These are phyloP conservation scores for Solanum piurae DNA, from an alignment of 257 asterid genomes.

Conservation along the genomic window DNA sequence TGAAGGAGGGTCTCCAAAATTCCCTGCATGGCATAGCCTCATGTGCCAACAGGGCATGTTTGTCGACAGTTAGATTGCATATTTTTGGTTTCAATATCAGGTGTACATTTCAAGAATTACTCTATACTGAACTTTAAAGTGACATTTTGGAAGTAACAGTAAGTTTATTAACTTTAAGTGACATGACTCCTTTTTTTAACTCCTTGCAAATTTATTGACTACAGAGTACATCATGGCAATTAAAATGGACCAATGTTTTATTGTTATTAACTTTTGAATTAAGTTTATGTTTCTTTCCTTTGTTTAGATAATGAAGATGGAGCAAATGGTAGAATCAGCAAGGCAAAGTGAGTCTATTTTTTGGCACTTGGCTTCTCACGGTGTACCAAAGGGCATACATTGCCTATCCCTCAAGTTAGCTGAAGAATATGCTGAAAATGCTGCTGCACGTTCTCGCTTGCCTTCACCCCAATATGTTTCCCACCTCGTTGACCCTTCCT, in stretches of 20 bases:
- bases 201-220: not conserved
- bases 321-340: slow-evolving; percentile 44
- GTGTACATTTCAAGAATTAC: not conserved
- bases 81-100: not conserved
- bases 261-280: not conserved
- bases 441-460: slow-evolving; percentile 63
- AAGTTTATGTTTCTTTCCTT: not conserved
- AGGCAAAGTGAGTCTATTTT: slow-evolving; percentile 45
- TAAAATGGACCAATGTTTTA: not conserved
- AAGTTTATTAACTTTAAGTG: not conserved
- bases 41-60: not conserved
- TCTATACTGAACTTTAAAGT: not conserved
- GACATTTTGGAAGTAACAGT: not conserved
- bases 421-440: slow-evolving; percentile 66
- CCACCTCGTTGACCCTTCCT: slow-evolving; percentile 51
- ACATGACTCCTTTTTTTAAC: not conserved
- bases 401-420: slow-evolving; percentile 75
- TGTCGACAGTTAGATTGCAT: not conserved
- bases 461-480: slow-evolving; percentile 59
- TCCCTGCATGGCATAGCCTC: not conserved
- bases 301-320: slow-evolving; percentile 60
- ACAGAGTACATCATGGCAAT: not conserved
- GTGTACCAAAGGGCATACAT: slow-evolving; percentile 59
- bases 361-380: slow-evolving; percentile 84
- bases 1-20: not conserved